These are phyloP conservation scores for Aspergillus ruber DNA, from an alignment of 2,329 filamentous ascomycete genomes.

Conservation along the genomic window DNA sequence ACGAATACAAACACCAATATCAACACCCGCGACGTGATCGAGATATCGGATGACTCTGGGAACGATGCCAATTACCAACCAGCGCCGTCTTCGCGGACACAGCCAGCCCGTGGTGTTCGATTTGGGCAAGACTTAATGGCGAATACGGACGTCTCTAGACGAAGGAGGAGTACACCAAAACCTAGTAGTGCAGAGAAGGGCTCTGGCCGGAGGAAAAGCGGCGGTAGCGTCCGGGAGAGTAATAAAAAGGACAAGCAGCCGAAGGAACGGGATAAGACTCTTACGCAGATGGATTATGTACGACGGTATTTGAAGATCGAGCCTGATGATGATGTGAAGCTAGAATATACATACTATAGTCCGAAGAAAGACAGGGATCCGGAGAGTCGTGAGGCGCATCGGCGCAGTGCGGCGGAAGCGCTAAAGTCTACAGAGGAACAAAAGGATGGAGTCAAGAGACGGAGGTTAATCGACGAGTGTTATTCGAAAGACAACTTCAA, in stretches of 20 bases:
- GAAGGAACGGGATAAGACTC: conserved; percentile 28
- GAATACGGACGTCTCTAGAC: conserved; percentile 10
- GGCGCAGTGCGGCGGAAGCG: not conserved
- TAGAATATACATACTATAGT: conserved; percentile 26
- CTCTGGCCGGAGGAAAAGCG: conserved; percentile 16
- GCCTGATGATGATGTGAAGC: conserved; percentile 27
- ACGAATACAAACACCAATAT: conserved; percentile 1
- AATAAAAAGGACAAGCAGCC: conserved; percentile 18
- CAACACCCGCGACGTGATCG: conserved; percentile 12
- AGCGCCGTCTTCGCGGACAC: conserved; percentile 5
- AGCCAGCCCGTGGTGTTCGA: conserved; percentile 5
- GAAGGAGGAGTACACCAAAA: conserved; percentile 8
- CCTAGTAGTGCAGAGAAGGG: conserved; percentile 4
- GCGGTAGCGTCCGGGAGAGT: conserved; percentile 11
- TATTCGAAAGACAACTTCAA: conserved; percentile 4
- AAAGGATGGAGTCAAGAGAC: conserved; percentile 13
- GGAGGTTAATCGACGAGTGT: conserved; percentile 11
- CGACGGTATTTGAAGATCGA: conserved; percentile 28
- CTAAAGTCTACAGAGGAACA: not conserved
- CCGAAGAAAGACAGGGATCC: conserved; percentile 9
- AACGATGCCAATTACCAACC: conserved; percentile 18
- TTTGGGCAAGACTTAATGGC: conserved; percentile 4
- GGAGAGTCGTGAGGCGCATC: not conserved
- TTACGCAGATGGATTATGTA: conserved; percentile 40
- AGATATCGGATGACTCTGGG: conserved; percentile 19